Conservation (phyloP, 768 basidiomycete species). For the Pisolithus albus region DNA sequence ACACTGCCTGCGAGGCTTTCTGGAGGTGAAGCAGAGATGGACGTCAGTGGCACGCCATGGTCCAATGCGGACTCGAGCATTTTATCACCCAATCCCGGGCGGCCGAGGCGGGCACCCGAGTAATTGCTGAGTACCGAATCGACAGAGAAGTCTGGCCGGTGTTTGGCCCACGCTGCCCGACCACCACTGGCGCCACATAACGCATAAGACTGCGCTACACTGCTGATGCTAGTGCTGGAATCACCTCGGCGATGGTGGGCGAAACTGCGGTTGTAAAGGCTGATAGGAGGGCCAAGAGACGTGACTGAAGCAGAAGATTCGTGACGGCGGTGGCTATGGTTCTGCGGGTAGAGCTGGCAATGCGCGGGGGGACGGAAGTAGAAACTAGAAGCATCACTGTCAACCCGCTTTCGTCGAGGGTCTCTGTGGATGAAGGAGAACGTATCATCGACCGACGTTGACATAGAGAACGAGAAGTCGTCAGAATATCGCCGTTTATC, state of each 20-base stretch:
- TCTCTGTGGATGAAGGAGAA: conserved; percentile 52
- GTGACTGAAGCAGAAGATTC: conserved; percentile 53
- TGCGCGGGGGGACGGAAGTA: conserved; percentile 44
- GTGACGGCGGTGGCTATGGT: conserved; percentile 50
- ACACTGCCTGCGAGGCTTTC: conserved; percentile 30
- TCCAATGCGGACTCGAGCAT: conserved; percentile 66
- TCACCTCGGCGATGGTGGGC: conserved; percentile 48
- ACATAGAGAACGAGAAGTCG: conserved; percentile 51
- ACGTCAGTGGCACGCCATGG: conserved; percentile 46
- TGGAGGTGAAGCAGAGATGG: conserved; percentile 63
- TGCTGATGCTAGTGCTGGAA: conserved; percentile 52
- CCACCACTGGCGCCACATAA: conserved; percentile 48
- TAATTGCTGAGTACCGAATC: conserved; percentile 66
- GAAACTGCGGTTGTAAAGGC: conserved; percentile 64
- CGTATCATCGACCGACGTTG: conserved; percentile 57
- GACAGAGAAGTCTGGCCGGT: conserved; percentile 48
- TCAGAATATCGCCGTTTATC: conserved; percentile 52
- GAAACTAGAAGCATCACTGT: conserved; percentile 74
- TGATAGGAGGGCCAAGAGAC: conserved; percentile 59
- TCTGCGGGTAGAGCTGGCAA: conserved; percentile 27
- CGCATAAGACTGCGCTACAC: conserved; percentile 51
- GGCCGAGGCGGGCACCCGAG: conserved; percentile 48
- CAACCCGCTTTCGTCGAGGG: conserved; percentile 47
- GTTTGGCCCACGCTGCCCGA: conserved; percentile 54
- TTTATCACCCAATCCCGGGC: conserved; percentile 79